Base-by-base conservation (phyloP, 1,284 basidiomycete species). In the Trametes sp. region DNA sequence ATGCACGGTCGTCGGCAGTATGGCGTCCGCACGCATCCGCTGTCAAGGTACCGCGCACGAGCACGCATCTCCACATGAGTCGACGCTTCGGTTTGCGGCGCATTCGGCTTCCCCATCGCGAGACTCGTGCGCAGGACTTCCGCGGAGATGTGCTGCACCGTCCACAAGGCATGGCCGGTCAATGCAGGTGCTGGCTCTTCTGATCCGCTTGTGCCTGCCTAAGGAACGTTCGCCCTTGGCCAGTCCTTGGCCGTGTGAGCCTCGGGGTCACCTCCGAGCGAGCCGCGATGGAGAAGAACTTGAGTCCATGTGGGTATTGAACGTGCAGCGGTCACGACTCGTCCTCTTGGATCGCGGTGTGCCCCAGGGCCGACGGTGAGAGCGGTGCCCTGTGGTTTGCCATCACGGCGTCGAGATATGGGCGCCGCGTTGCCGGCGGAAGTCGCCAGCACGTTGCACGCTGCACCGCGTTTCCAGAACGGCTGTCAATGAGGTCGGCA, bases 1-100 rank as follows among this genome's bases (percentile, higher is more conserved):
- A 36, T 38, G 46, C 46, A 50, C 36, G 48, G 48, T 49, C 56
- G 56, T 51, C 38, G 46, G 45, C 46, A 28, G 28, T n/a, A 41
- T 13, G 23, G 33, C 1, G 9, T 46, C 53, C 9, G n/a, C 3
- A 11, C 28, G 21, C 42, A 24, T 19, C n/a, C 29, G 36, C 38
- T 41, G 38, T 41, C 19, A 36, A 19, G 29, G 21, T 14, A 14
- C 38, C 19, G 5, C 21, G 53, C 53, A 54, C 53, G 53, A 21
- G 19, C 28, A 21, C 29, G 19, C n/a, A 23, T 33, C 26, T 16
- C 38, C 53, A 54, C 41, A 54, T 54, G 44, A 45, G 38, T 26
- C 45, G 33, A 57, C 33, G 21, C 23, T 26, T 26, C 50, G 35
- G 9, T 5, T n/a, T 45, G 29, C 38, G 26, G 31, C 54, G 24